Evolutionary conservation across 2,329 filamentous ascomycete species (phyloP), one percentile per base, ranked within the genome.

Genomic region (Diaporthe sp.): DNA sequence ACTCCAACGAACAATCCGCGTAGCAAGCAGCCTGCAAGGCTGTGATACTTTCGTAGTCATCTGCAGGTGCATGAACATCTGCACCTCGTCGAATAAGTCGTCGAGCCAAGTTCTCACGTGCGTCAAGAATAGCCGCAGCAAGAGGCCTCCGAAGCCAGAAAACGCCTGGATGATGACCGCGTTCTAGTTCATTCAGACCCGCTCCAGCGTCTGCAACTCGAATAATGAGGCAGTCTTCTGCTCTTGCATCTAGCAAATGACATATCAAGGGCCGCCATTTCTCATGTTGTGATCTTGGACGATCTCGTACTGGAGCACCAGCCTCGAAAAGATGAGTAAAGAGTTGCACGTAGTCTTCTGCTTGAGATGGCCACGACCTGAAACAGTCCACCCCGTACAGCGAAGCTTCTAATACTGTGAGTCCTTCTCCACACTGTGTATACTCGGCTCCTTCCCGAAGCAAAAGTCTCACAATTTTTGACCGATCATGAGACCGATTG

Each of bases 81-180:
- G 60, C 60, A 1, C 42, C 60, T 2, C 40, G 40, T 22, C 2
- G 17, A 2, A 66, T n/a, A 15, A 66, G 28, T 12, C 50, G 0
- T 17, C 25, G 9, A 1, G 60, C 60, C 28, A 66, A 10, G 0
- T 0, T 66, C 12, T 66, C 60, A 10, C 42, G 19, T 2, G 4
- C 0, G 4, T 6, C 0, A 1, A 1, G 2, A 3, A 64, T 47
- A 8, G 15, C 17, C 8, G 4, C 17, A 2, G 9, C 1, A 22
- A 64, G 60, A 9, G 60, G 25, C n/a, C n/a, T n/a, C n/a, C n/a
- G n/a, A n/a, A n/a, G n/a, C n/a, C n/a, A n/a, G n/a, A n/a, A n/a
- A n/a, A n/a, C n/a, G n/a, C n/a, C n/a, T n/a, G n/a, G n/a, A n/a
- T n/a, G n/a, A 28, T 52, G 1, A 5, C 4, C 47, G 4, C 17